phyloP scores from a whole-genome alignment of 306 rosid genomes.

The Fagus sylvatica region DNA sequence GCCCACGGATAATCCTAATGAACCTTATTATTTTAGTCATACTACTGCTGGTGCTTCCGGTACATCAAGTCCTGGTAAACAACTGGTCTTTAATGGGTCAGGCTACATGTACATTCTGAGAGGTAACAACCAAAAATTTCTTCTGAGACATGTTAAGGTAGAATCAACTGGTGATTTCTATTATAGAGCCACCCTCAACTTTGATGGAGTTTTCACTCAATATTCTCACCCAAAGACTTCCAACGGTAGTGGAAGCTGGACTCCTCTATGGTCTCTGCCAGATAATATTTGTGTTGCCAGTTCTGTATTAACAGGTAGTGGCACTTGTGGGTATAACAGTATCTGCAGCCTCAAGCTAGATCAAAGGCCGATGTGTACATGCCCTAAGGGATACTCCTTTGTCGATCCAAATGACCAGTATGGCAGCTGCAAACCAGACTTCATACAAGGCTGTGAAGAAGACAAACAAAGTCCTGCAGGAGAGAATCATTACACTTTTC shows the following conservation, averaged over 20 bases:
- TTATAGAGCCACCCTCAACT: constrained; percentile 45
- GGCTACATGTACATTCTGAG: constrained; percentile 39
- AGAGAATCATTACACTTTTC: constrained; percentile 20
- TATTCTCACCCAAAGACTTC: constrained; percentile 37
- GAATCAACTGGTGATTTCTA: constrained; percentile 14
- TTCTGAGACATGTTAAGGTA: not conserved
- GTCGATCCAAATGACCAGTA: constrained; percentile 29
- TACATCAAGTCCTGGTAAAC: constrained; percentile 21
- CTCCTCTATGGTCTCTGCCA: constrained; percentile 6
- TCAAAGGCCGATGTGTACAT: constrained; percentile 33
- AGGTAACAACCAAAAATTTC: constrained; percentile 16
- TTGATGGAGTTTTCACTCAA: constrained; percentile 45
- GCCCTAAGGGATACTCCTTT: constrained; percentile 41
- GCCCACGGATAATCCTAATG: not conserved
- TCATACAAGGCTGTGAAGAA: constrained; percentile 35
- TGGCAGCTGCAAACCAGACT: constrained; percentile 46
- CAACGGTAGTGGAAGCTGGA: constrained; percentile 20
- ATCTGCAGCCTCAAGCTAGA: constrained; percentile 33
- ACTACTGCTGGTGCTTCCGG: not conserved
- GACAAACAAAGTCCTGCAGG: constrained; percentile 17
- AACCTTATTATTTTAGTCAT: not conserved
- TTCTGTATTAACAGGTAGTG: constrained; percentile 16
- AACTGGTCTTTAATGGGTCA: constrained; percentile 34
- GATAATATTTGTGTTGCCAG: constrained; percentile 17
- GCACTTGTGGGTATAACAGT: constrained; percentile 54